Evolutionary conservation across 1,284 basidiomycete genomes (phyloP).

Genomic region (Heliocybe sulcata): DNA sequence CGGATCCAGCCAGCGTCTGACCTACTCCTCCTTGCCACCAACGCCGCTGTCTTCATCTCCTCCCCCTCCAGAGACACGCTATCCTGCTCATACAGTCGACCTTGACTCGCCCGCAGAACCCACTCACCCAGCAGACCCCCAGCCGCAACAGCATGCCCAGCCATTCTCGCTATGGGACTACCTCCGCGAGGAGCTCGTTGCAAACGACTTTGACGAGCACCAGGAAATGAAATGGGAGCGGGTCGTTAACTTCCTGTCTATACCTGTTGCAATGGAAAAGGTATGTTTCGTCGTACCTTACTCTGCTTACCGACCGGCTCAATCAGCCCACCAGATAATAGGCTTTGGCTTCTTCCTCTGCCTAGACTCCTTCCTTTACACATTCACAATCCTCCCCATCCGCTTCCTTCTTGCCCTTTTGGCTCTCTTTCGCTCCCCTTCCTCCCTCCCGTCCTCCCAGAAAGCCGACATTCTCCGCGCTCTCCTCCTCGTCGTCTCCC

Average conservation of each 20-base stretch:
- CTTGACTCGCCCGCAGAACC: slow-evolving; percentile 8
- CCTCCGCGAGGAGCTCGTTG: slow-evolving; percentile 78
- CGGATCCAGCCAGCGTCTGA: slow-evolving; percentile 14
- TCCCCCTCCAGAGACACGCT: slow-evolving; percentile 20
- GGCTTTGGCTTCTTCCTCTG: slow-evolving; percentile 92
- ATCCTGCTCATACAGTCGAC: slow-evolving; percentile 6
- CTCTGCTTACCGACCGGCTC: too few species aligned
- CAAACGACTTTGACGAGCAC: slow-evolving; percentile 88
- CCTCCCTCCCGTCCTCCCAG: slow-evolving; percentile 68
- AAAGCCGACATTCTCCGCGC: slow-evolving; percentile 88
- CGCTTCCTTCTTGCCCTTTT: slow-evolving; percentile 71
- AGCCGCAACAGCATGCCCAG: slow-evolving; percentile 14
- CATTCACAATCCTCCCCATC: slow-evolving; percentile 96
- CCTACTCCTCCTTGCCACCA: slow-evolving; percentile 64
- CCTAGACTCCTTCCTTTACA: slow-evolving; percentile 96
- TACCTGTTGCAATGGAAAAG: slow-evolving; percentile 93
- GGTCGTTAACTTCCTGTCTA: slow-evolving; percentile 94
- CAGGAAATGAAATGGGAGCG: slow-evolving; percentile 95
- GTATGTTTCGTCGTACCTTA: slow-evolving; percentile 29
- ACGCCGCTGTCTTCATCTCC: slow-evolving; percentile 53
- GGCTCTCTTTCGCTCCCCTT: slow-evolving; percentile 36
- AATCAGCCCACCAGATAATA: slow-evolving; percentile 59
- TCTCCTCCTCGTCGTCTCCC: slow-evolving; percentile 71
- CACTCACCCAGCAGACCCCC: slow-evolving; percentile 9
- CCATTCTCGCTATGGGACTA: slow-evolving; percentile 92